Evolutionary conservation across 2,329 filamentous ascomycete species (phyloP).

Genomic region (Colletotrichum theobromicola): DNA sequence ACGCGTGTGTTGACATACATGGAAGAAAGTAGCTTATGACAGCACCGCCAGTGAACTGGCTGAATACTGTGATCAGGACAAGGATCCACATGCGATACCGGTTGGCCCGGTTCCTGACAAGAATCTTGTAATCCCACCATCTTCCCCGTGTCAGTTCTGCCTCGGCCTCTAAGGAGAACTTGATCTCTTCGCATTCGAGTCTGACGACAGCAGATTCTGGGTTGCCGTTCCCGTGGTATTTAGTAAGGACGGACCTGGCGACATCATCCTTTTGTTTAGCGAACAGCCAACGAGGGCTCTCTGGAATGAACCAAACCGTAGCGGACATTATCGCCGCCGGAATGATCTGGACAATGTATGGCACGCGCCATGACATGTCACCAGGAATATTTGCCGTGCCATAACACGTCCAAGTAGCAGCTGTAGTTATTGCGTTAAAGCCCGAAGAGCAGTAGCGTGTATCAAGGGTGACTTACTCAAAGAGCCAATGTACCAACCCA

Average conservation of each 20-base stretch:
- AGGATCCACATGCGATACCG: slow-evolving; percentile 31
- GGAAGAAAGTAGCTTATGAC: slow-evolving; percentile 27
- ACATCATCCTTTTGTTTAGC: slow-evolving; percentile 36
- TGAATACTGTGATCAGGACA: slow-evolving; percentile 41
- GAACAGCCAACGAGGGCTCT: slow-evolving; percentile 46
- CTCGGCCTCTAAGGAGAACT: background rate
- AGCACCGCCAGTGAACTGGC: slow-evolving; percentile 49
- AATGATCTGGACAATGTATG: slow-evolving; percentile 41
- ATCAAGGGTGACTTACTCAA: background rate
- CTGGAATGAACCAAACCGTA: slow-evolving; percentile 37
- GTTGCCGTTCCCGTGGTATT: slow-evolving; percentile 34
- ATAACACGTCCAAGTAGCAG: slow-evolving; percentile 22
- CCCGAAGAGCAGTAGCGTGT: background rate
- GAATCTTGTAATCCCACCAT: slow-evolving; percentile 51
- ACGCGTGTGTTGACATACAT: background rate
- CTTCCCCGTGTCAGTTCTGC: background rate
- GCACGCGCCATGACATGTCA: slow-evolving; percentile 34
- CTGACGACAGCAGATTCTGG: slow-evolving; percentile 44
- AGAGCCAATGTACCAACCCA: slow-evolving; percentile 19
- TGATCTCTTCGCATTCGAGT: slow-evolving; percentile 54
- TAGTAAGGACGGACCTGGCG: slow-evolving; percentile 36
- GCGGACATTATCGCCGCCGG: slow-evolving; percentile 39
- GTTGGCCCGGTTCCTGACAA: slow-evolving; percentile 42
- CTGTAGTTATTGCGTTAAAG: background rate
- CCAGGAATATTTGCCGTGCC: background rate